Base-by-base conservation (phyloP, 2,329 filamentous ascomycete species). In the Hypoxylon sp. region DNA sequence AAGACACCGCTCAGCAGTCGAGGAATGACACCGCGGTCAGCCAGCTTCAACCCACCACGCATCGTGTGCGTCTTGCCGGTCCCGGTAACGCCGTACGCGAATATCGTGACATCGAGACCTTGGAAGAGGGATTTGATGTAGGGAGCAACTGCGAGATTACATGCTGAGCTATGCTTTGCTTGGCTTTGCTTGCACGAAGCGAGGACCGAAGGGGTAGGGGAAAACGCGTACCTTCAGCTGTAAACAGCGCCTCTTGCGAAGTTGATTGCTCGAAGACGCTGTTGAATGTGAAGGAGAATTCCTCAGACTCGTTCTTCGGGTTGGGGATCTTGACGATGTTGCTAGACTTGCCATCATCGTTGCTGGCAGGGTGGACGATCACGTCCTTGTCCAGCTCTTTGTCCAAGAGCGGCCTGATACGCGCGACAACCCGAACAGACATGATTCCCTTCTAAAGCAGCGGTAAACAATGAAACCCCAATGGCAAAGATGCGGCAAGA, bases 1-100 rank as follows among this genome's bases (percentile, higher is more conserved):
- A 94, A 98, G 55, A 98, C 90, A 66, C 85, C 86, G 75, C 91
- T 96, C 38, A 97, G 81, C 53, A 97, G 78, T 58, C 93, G 82
- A 11, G 93, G 93, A 65, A 97, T 97, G 33, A 95, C 89, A 60
- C 93, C 93, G 67, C 93, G 84, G 53, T 97, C 92, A 4, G 89
- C 88, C 52, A 97, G 81, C 72, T 89, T 90, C 75, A 96, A 85
- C 33, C 93, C 93, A 64, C 93, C 93, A 63, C 93, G 88, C 92
- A 97, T 97, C 2, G 93, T 97, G 76, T 97, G 91, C 58, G 93
- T 97, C 78, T 97, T 97, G 53, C 93, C 93, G 0, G 92, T 96
- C 42, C 93, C 93, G 0, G 93, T 97, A 58, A 94, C 91, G 59
- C 93, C 93, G 73, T 97, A 97, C 23, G 93, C 92, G 71, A 97